These are phyloP conservation scores for Umbelopsis sp. DNA, from an alignment of 371 early-diverging fungal species.

Conservation along the genomic window DNA sequence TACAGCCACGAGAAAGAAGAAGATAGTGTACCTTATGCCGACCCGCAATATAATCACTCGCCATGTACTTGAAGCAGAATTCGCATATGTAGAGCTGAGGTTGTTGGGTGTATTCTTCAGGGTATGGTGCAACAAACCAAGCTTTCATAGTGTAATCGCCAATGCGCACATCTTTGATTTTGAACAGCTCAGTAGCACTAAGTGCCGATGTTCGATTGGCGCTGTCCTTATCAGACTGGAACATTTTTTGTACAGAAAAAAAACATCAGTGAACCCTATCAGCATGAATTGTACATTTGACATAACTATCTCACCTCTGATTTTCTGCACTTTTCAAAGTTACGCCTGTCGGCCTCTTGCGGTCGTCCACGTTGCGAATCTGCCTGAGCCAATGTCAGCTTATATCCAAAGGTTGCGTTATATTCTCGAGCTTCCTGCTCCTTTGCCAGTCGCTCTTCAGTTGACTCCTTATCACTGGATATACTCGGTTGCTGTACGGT, in stretches of 20 bases:
- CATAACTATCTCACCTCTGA: not conserved
- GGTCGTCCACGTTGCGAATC: slow-evolving; percentile 58
- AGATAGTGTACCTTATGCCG: slow-evolving; percentile 62
- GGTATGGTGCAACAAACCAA: slow-evolving; percentile 98
- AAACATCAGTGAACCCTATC: not conserved
- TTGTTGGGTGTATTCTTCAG: slow-evolving; percentile 84
- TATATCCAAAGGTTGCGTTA: slow-evolving; percentile 57
- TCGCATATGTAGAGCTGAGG: slow-evolving; percentile 87
- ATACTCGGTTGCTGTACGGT: too few species aligned
- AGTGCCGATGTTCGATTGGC: not conserved
- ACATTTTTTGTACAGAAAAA: not conserved
- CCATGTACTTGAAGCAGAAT: slow-evolving; percentile 94
- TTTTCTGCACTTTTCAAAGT: slow-evolving; percentile 39
- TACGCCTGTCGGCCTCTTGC: slow-evolving; percentile 43
- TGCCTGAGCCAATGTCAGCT: slow-evolving; percentile 58
- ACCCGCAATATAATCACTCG: slow-evolving; percentile 57
- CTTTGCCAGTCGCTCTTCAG: slow-evolving; percentile 13
- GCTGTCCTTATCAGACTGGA: not conserved
- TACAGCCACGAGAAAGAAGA: too few species aligned
- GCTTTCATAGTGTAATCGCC: slow-evolving; percentile 83
- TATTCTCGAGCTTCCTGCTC: slow-evolving; percentile 20
- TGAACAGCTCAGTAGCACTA: not conserved
- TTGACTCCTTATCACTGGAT: not conserved
- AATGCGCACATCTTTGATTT: slow-evolving; percentile 42
- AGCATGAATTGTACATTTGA: not conserved